Base-by-base conservation (phyloP, 352 stramenopile species). In the Pythium utonaiense region DNA sequence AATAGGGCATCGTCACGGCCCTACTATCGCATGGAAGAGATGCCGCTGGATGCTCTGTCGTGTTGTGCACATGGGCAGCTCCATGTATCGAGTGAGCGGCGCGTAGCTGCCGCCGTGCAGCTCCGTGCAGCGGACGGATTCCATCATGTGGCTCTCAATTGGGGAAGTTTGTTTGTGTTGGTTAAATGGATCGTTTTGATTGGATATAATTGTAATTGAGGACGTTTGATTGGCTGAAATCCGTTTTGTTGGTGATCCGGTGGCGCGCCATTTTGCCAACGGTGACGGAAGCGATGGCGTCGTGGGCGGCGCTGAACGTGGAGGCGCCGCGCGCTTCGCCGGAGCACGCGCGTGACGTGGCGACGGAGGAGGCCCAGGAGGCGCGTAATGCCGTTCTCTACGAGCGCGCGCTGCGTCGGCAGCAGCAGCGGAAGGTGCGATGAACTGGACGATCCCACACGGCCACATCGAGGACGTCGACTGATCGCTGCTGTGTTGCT, bases 311-410 rank as follows among this genome's bases (percentile, higher is more conserved):
- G 45, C 52, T 91, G 48, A 89, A 91, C 47, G 72, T 75, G 4
- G 57, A 57, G 57, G 24, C 70, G 67, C 67, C 70, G 64, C 44
- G 57, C 42, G 27, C 47, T 30, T 8, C 57, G 57, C 41, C 36
- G 13, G 60, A 67, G 24, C 49, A 54, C 4, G 31, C 49, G 9
- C 19, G 45, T 16, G 55, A 54, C 42, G 49, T 24, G 9, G 77
- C 77, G 9, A 92, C 80, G 8, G 70, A 82, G 41, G 83, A 92
- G 51, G 83, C 83, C 0, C 80, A 86, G 54, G 83, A 92, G 41
- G 77, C 83, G n/a, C 67, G 81, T 12, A 78, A 86, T 47, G 70
- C 75, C 3, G 61, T 64, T 17, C 60, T 79, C 48, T 92, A 92
- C 52, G 83, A 86, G 50, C 70, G 77, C 48, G 83, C 83, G 41